Evolutionary conservation across 257 asterid species (phyloP).

Genomic region (Gentiana macrophylla): DNA sequence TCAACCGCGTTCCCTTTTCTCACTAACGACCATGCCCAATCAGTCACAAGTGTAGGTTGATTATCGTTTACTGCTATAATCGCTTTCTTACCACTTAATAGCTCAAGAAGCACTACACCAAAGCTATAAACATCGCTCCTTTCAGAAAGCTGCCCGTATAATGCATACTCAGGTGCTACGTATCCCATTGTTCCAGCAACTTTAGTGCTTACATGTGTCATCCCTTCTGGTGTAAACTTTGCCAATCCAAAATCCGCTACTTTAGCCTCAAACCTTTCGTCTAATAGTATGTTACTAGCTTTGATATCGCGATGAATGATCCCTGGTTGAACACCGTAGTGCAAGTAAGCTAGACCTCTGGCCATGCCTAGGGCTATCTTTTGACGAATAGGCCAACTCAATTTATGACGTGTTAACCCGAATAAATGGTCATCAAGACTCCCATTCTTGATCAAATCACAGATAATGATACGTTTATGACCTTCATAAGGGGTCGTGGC

Average conservation of each 20-base stretch:
- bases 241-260: slow-evolving; percentile 94
- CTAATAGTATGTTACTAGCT: slow-evolving; percentile 78
- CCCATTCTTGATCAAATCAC: slow-evolving; percentile 81
- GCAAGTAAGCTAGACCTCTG: slow-evolving; percentile 76
- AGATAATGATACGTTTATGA: slow-evolving; percentile 78
- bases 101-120: slow-evolving; percentile 81
- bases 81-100: slow-evolving; percentile 79
- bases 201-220: slow-evolving; percentile 78
- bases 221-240: slow-evolving; percentile 62
- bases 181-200: slow-evolving; percentile 98
- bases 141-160: slow-evolving; percentile 76
- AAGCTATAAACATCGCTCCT: slow-evolving; percentile 89
- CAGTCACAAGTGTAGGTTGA: slow-evolving; percentile 53
- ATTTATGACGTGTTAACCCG: slow-evolving; percentile 23
- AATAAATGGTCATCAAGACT: slow-evolving; percentile 77
- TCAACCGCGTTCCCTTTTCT: slow-evolving; percentile 48
- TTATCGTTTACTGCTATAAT: slow-evolving; percentile 43
- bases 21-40: slow-evolving; percentile 91
- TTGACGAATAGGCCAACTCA: slow-evolving; percentile 76
- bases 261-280: slow-evolving; percentile 69
- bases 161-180: slow-evolving; percentile 88
- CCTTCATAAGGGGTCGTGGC: slow-evolving; percentile 70
- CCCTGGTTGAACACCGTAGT: slow-evolving; percentile 58
- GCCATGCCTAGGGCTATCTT: slow-evolving; percentile 81
- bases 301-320: slow-evolving; percentile 82